Base-by-base conservation (phyloP, 108 stramenopile species). In the Skeletonema costatum region DNA sequence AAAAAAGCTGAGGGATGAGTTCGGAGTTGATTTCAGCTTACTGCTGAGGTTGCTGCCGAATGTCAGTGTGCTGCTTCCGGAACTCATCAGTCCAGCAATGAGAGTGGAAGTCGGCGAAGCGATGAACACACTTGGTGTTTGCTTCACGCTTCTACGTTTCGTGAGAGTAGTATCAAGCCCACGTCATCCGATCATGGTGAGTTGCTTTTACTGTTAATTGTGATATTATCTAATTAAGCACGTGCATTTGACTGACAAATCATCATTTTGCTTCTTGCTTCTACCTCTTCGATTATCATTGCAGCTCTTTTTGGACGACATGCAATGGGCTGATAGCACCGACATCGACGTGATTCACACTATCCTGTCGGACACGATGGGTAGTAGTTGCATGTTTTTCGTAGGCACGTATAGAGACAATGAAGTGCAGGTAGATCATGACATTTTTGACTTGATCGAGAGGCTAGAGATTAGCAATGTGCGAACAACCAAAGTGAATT, bases 271-370 rank as follows among this genome's bases (percentile, higher is more conserved):
- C 16, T 46, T 0, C 2, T 3, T 46, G 0, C 44, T 46, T n/a
- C n/a, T 7, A 16, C 33, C 0, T 35, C 0, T 1, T 35, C 4
- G 3, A 46, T 46, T 0, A 12, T 46, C 0, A 16, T 48, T 48
- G 19, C 50, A 19, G 50, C 58, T 85, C 29, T 85, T 85, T 42
- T 50, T 85, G 17, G 85, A 85, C 46, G 85, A 85, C 56, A 31
- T 78, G 11, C 85, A 82, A 51, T 85, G 84, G 84, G 79, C 79
- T 3, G 84, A 80, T 41, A 31, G 31, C 13, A 53, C 64, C 12
- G 58, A 80, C 16, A 25, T 85, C 2, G 72, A 60, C 31, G 44
- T 85, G 30, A 51, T 82, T 3, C 60, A 61, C 2, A 10, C 66
- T 19, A 32, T 82, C 13, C 59, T 82, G 10, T 77, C 71, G 16